phyloP scores from a whole-genome alignment of 768 basidiomycete species.

The Cyathus striatus region DNA sequence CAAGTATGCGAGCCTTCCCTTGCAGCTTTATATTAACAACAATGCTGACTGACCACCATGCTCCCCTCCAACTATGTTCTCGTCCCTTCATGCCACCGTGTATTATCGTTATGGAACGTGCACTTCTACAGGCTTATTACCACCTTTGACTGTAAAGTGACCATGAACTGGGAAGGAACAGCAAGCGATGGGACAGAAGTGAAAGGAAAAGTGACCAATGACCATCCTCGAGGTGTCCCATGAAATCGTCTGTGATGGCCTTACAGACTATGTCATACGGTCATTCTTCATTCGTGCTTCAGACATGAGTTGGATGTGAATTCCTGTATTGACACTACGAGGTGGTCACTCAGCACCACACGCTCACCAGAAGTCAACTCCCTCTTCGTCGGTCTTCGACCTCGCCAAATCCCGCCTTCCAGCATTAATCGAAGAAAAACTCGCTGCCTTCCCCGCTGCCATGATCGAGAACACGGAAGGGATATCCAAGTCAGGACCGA shows the following conservation, averaged over 20 bases:
- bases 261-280: conserved; percentile 82
- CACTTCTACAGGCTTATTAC: conserved; percentile 69
- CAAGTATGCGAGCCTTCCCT: conserved; percentile 66
- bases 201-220: conserved; percentile 62
- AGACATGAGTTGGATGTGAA: too few relatives aligned
- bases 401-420: conserved; percentile 67
- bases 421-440: conserved; percentile 66
- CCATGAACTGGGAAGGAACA: conserved; percentile 71
- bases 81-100: conserved; percentile 2
- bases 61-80: too few relatives aligned
- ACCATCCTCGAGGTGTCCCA: conserved; percentile 93
- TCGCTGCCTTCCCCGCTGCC: conserved; percentile 71
- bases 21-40: too few relatives aligned
- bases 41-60: too few relatives aligned
- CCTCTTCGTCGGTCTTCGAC: conserved; percentile 49
- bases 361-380: conserved; percentile 48
- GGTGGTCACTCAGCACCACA: conserved; percentile 56
- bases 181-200: conserved; percentile 76
- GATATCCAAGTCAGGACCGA: conserved; percentile 71
- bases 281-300: too few relatives aligned
- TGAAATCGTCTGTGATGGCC: conserved; percentile 80
- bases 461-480: conserved; percentile 83
- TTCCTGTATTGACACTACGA: too few relatives aligned
- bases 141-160: conserved; percentile 87
- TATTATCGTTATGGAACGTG: conserved; percentile 2